Conservation (phyloP, 495 filamentous ascomycete species). For the Jackrogersella multiformis region DNA sequence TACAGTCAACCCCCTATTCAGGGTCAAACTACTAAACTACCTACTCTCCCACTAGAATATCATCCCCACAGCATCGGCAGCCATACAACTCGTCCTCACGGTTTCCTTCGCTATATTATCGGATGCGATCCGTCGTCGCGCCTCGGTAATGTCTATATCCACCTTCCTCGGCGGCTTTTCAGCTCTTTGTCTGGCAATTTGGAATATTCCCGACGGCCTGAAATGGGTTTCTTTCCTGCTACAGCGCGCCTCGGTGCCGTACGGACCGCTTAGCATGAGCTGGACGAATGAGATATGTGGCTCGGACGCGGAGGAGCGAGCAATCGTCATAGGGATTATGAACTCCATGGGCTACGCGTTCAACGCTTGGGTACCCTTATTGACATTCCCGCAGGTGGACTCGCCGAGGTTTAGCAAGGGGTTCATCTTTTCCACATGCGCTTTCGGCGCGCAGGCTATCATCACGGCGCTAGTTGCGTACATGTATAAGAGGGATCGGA, state of each 20-base stretch:
- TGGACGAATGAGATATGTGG: constrained; percentile 63
- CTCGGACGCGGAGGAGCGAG: constrained; percentile 58
- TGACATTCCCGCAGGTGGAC: constrained; percentile 55
- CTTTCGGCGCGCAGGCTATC: constrained; percentile 42
- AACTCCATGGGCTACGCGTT: constrained; percentile 63
- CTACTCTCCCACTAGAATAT: constrained; percentile 47
- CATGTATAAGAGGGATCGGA: constrained; percentile 42
- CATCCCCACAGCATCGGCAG: constrained; percentile 54
- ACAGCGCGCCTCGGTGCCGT: constrained; percentile 33
- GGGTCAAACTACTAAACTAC: not conserved
- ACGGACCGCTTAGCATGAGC: constrained; percentile 50
- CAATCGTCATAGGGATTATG: constrained; percentile 60
- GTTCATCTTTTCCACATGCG: constrained; percentile 43
- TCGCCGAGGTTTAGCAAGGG: constrained; percentile 53
- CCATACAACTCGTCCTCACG: constrained; percentile 52
- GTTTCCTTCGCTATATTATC: constrained; percentile 54
- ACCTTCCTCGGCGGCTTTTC: constrained; percentile 55
- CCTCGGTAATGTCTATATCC: constrained; percentile 56
- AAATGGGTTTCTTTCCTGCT: constrained; percentile 61
- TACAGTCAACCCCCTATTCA: not conserved
- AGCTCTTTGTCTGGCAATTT: constrained; percentile 57
- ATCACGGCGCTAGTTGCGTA: constrained; percentile 42
- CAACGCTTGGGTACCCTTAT: constrained; percentile 54
- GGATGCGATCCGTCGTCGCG: constrained; percentile 56
- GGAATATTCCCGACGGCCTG: constrained; percentile 59